phyloP scores from a whole-genome alignment of 768 basidiomycete genomes.

The Psilocybe azurescens region DNA sequence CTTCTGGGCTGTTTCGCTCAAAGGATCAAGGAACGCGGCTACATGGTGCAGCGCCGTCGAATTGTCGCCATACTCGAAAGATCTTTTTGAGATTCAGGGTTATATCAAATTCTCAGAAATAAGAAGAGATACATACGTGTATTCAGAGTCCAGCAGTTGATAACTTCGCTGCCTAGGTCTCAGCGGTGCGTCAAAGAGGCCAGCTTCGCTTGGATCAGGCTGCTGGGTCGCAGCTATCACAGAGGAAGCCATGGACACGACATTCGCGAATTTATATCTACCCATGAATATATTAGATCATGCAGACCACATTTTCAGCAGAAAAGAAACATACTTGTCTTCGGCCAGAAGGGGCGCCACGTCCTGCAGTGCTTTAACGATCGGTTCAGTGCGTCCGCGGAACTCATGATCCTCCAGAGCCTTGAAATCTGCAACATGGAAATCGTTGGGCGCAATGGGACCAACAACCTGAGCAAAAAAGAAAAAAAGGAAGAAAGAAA shows the following conservation, averaged over 20 bases:
- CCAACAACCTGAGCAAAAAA: slow-evolving; percentile 67
- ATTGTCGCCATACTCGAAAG: slow-evolving; percentile 73
- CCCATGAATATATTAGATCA: not conserved
- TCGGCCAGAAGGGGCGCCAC: slow-evolving; percentile 45
- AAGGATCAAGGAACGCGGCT: slow-evolving; percentile 79
- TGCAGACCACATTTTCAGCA: not conserved
- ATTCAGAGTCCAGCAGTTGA: slow-evolving; percentile 57
- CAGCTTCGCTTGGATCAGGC: slow-evolving; percentile 74
- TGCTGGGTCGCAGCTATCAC: slow-evolving; percentile 73
- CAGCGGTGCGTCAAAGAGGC: slow-evolving; percentile 71
- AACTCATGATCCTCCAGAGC: slow-evolving; percentile 78
- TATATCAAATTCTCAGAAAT: too few species aligned
- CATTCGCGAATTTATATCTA: slow-evolving; percentile 60
- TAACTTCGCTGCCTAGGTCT: slow-evolving; percentile 68
- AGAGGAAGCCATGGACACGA: slow-evolving; percentile 72
- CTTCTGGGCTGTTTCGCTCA: slow-evolving; percentile 84
- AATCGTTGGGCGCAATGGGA: slow-evolving; percentile 59
- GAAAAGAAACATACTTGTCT: slow-evolving; percentile 20
- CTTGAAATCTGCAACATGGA: slow-evolving; percentile 74
- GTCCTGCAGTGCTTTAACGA: slow-evolving; percentile 66
- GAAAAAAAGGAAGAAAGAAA: not conserved
- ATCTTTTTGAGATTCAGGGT: slow-evolving; percentile 41
- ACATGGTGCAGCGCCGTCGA: slow-evolving; percentile 71
- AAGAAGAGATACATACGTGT: slow-evolving; percentile 57
- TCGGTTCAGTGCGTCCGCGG: slow-evolving; percentile 68